A percentile compares a stretch with the other conserved stretches of the same genome.
These are phyloP conservation scores for Candida albicans DNA, from an alignment of 1,139 yeast species.

Conservation along the genomic window DNA sequence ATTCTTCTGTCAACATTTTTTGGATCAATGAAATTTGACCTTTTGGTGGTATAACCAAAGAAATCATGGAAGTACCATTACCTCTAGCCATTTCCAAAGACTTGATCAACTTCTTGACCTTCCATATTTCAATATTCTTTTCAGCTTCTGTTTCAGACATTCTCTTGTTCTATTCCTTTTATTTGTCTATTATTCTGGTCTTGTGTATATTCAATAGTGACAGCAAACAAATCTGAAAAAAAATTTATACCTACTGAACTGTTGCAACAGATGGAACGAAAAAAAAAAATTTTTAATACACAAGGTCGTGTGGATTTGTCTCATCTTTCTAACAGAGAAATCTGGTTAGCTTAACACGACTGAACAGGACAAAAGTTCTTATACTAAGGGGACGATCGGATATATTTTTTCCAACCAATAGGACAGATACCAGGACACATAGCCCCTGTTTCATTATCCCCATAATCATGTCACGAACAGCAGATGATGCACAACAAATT, in stretches of 20 bases:
- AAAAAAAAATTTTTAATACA: background rate
- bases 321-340: background rate
- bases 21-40: constrained; percentile 87
- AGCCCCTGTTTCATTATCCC: background rate
- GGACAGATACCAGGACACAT: background rate
- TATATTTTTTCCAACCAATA: background rate
- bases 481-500: background rate
- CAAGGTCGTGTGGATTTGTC: background rate
- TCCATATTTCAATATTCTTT: constrained; percentile 98
- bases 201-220: background rate
- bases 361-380: background rate
- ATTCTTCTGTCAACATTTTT: constrained; percentile 95
- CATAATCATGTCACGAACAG: background rate
- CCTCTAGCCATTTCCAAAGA: constrained; percentile 90
- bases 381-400: background rate
- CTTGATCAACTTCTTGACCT: constrained; percentile 89
- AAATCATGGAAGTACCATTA: constrained; percentile 98
- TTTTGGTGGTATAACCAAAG: constrained; percentile 91
- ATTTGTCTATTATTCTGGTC: constrained; percentile 2
- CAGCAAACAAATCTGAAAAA: background rate
- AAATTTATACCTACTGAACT: background rate
- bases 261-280: background rate
- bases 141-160: constrained; percentile 54
- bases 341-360: background rate
- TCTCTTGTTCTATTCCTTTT: background rate